Percentiles rank a stretch among this genome's conserved stretches.
Conservation (phyloP, 345 rosid species). For the Zanthoxylum bungeanum region DNA sequence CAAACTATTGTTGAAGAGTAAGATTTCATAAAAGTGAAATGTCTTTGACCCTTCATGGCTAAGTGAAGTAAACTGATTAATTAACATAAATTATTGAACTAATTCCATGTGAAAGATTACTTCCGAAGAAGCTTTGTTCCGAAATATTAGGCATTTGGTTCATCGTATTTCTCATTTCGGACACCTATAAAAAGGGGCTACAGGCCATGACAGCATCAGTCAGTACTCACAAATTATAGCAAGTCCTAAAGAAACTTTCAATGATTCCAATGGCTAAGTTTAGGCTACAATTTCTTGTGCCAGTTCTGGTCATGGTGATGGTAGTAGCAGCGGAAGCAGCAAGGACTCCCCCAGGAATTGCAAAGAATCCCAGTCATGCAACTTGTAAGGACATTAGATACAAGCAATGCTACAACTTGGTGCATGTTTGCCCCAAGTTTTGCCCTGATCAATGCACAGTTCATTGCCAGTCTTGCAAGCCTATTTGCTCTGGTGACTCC, state of each 20-base stretch:
- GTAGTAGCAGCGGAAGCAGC: slow-evolving; percentile 30
- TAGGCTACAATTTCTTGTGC: slow-evolving; percentile 16
- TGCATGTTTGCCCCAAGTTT: slow-evolving; percentile 51
- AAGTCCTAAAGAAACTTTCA: neutral
- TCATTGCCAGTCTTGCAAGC: slow-evolving; percentile 52
- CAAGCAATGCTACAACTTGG: slow-evolving; percentile 46
- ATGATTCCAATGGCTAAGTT: slow-evolving; percentile 16
- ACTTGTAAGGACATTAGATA: slow-evolving; percentile 39
- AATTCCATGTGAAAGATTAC: slow-evolving; percentile 3
- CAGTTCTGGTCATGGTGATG: slow-evolving; percentile 30
- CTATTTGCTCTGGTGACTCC: slow-evolving; percentile 31
- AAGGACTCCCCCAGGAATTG: slow-evolving; percentile 47
- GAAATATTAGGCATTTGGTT: neutral
- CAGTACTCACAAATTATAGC: neutral
- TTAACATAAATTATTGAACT: neutral
- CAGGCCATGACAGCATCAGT: neutral
- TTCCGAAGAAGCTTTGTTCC: neutral
- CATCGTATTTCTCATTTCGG: neutral
- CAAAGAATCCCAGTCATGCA: slow-evolving; percentile 49
- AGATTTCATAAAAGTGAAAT: neutral
- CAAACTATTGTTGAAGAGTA: slow-evolving; percentile 6
- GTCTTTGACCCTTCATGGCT: neutral
- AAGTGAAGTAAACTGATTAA: too few relatives aligned
- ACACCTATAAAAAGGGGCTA: slow-evolving; percentile 20
- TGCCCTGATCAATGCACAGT: slow-evolving; percentile 52